These are phyloP conservation scores for Priceomyces medius DNA, from an alignment of 805 yeast genomes.

Conservation along the genomic window DNA sequence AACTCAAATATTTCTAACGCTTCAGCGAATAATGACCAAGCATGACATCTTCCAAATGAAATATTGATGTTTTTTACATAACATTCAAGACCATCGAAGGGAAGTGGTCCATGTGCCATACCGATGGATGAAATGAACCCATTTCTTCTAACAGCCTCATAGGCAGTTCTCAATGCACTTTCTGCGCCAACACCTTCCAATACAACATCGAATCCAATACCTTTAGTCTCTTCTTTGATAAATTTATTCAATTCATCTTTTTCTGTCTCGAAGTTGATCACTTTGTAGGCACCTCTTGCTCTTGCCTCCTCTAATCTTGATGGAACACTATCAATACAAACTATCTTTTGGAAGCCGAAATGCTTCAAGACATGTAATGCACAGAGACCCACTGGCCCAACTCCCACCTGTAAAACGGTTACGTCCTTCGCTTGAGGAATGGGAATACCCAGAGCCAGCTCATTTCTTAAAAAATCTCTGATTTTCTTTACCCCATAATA, in stretches of 20 bases:
- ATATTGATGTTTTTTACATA: constrained; percentile 55
- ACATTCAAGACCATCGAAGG: constrained; percentile 57
- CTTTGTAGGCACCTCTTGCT: constrained; percentile 49
- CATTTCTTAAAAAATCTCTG: constrained; percentile 37
- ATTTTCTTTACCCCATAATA: constrained; percentile 57
- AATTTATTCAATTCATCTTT: constrained; percentile 21
- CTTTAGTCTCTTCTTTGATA: constrained; percentile 37
- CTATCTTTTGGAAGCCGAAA: constrained; percentile 44
- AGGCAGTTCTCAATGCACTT: constrained; percentile 50
- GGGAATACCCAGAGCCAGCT: constrained; percentile 17
- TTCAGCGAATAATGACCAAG: constrained; percentile 54
- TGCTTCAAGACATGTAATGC: constrained; percentile 45
- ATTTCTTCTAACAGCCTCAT: constrained; percentile 53
- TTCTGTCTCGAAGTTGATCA: constrained; percentile 44
- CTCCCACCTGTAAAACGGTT: constrained; percentile 52
- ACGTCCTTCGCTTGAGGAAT: constrained; percentile 21
- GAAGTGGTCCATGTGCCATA: constrained; percentile 57
- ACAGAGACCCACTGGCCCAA: constrained; percentile 62
- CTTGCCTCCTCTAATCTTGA: constrained; percentile 46
- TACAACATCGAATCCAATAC: constrained; percentile 58
- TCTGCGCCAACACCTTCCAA: constrained; percentile 61
- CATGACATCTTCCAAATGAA: constrained; percentile 65
- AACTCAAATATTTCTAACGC: constrained; percentile 48
- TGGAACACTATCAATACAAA: constrained; percentile 50
- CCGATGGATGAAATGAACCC: constrained; percentile 61